Evolutionary conservation across 305 asterid species (phyloP), one percentile per base, ranked within the genome.

Genomic region (Caryopteris hybrid): DNA sequence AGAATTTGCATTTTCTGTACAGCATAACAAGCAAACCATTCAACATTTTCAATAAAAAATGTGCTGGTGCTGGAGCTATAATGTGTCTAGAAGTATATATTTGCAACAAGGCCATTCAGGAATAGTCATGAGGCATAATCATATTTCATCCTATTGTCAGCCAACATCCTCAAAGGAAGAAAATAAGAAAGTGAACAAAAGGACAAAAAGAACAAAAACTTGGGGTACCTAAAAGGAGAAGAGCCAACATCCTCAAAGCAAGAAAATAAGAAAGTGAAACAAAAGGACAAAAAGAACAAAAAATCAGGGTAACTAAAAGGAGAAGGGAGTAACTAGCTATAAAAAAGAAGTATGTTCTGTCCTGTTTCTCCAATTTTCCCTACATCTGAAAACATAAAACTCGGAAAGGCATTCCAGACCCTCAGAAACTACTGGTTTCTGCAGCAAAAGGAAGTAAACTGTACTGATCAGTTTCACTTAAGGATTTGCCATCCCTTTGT

Each of bases 1-100:
- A 48, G 45, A 16, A 64, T 69, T 46, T 54, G 52, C 64, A 64
- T 29, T 60, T 17, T 18, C 57, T 20, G 45, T 6, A 71, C 50
- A 54, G 11, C 34, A 60, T 29, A 9, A 47, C 20, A 34, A 21
- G 29, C 12, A 55, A 68, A 66, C 39, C 36, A 27, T 61, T 22
- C 29, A 50, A 20, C 16, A 48, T 38, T 57, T 47, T 48, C 29
- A 59, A 46, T 25, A 41, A 29, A 42, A 51, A 18, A 43, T 50
- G 9, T 34, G 31, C 64, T 25, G 57, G 70, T 33, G 39, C 57
- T 50, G 36, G 61, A 59, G 72, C 68, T 23, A 46, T 43, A 20
- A 62, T 41, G 14, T 47, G 55, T 43, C 22, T 31, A 64, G 60
- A 38, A 60, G 46, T 57, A 48, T 11, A 47, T 14, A 36, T 7